Conservation (phyloP, 352 stramenopile genomes). For the Phytopythium ostracodes region DNA sequence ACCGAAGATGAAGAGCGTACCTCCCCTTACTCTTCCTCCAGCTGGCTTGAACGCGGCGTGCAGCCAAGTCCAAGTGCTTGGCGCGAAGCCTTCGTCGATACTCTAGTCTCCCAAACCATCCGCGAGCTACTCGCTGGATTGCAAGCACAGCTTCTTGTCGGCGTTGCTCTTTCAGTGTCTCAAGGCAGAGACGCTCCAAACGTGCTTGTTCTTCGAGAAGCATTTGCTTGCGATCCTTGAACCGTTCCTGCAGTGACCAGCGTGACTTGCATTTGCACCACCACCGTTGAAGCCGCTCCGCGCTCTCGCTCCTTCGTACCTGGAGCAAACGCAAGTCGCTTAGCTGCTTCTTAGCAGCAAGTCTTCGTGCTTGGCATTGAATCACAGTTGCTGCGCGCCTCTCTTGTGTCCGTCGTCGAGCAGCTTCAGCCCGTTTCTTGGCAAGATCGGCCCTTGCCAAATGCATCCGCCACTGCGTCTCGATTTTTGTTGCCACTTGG, state of each 20-base stretch:
- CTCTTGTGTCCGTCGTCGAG: slow-evolving; percentile 13
- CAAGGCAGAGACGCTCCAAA: slow-evolving; percentile 17
- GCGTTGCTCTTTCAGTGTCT: slow-evolving; percentile 5
- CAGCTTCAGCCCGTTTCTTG: slow-evolving; percentile 5
- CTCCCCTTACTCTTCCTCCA: slow-evolving; percentile 40
- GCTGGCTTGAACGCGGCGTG: slow-evolving; percentile 36
- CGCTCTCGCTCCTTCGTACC: slow-evolving; percentile 11
- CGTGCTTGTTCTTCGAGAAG: slow-evolving; percentile 26
- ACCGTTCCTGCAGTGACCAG: slow-evolving; percentile 16
- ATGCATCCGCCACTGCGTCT: slow-evolving; percentile 28
- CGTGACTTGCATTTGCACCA: slow-evolving; percentile 16
- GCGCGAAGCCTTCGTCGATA: slow-evolving; percentile 14
- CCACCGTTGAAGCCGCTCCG: slow-evolving; percentile 19
- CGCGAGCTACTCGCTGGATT: slow-evolving; percentile 38
- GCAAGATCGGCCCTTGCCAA: slow-evolving; percentile 20
- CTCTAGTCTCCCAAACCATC: slow-evolving; percentile 24
- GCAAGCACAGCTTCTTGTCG: slow-evolving; percentile 17
- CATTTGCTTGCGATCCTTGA: slow-evolving; percentile 18
- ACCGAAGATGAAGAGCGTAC: slow-evolving; percentile 47
- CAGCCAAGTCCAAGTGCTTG: slow-evolving; percentile 24
- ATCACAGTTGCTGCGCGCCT: slow-evolving; percentile 21
- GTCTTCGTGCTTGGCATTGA: slow-evolving; percentile 19
- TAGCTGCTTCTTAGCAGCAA: slow-evolving; percentile 18
- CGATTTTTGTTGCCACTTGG: slow-evolving; percentile 26
- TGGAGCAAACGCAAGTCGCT: background rate